These are phyloP conservation scores for Astrephomene gubernaculifera DNA, from an alignment of 139 green algal genomes.

Conservation along the genomic window DNA sequence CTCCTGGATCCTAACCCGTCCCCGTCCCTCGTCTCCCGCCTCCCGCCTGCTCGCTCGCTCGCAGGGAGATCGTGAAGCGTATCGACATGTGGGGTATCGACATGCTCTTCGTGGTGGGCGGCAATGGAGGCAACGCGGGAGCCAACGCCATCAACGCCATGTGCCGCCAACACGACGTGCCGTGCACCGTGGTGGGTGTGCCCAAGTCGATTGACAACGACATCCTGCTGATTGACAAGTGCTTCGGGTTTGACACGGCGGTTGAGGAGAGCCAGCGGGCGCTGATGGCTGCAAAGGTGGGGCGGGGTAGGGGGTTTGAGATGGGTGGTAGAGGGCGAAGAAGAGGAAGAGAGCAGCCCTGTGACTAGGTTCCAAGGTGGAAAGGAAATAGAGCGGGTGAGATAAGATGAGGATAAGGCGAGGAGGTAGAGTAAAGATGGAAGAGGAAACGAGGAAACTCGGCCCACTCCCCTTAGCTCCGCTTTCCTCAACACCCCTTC, in stretches of 20 bases:
- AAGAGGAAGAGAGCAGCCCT: no score
- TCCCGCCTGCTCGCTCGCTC: no score
- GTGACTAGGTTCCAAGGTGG: no score
- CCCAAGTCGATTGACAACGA: conserved; percentile 79
- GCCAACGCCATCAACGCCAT: conserved; percentile 74
- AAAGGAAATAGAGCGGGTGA: no score
- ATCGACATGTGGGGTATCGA: conserved; percentile 97
- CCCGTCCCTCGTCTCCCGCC: no score
- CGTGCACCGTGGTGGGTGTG: conserved; percentile 63
- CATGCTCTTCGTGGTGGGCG: conserved; percentile 97
- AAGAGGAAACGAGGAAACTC: no score
- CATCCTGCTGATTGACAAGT: conserved; percentile 63
- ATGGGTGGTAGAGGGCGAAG: not conserved
- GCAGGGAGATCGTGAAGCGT: conserved; percentile 95
- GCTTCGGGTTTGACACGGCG: conserved; percentile 94
- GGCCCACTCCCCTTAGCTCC: not conserved
- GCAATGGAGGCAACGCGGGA: conserved; percentile 89
- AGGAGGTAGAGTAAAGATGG: no score
- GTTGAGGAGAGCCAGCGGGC: conserved; percentile 97
- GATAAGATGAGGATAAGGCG: no score
- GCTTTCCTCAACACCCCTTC: not conserved
- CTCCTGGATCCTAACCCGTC: no score
- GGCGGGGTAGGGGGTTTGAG: not conserved
- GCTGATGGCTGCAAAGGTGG: conserved; percentile 91
- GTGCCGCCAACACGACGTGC: conserved; percentile 66